A percentile compares a stretch with the other conserved stretches of the same genome.
Conservation (phyloP, 805 yeast genomes). For the Saccharomycopsis schoenii region DNA sequence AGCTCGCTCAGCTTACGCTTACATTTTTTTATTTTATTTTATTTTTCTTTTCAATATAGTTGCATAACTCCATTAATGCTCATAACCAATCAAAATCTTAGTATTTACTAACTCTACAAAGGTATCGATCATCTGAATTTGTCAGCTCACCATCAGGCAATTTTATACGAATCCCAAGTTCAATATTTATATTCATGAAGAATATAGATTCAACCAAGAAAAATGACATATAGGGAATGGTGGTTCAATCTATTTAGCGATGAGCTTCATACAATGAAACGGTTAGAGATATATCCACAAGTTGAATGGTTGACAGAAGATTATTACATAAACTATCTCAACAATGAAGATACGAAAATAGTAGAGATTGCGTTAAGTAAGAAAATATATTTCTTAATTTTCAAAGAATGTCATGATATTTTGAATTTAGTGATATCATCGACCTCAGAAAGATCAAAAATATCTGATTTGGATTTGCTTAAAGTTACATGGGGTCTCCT, state of each 20-base stretch:
- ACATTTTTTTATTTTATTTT: neutral
- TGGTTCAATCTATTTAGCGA: neutral
- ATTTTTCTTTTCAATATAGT: neutral
- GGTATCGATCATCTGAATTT: neutral
- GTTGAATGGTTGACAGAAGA: neutral
- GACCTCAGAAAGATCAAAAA: neutral
- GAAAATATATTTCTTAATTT: neutral
- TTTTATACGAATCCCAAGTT: too few relatives aligned
- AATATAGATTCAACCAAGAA: neutral
- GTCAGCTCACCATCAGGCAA: neutral
- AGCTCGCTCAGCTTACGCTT: too few relatives aligned
- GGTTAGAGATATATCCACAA: neutral
- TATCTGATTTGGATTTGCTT: neutral
- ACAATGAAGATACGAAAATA: neutral
- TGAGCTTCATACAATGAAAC: neutral
- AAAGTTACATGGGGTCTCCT: conserved; percentile 22
- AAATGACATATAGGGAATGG: neutral
- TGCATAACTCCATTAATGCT: neutral
- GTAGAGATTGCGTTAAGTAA: conserved; percentile 5
- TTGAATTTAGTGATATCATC: neutral
- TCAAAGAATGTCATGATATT: conserved; percentile 7
- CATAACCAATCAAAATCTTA: neutral
- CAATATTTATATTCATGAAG: too few relatives aligned
- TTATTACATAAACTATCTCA: neutral
- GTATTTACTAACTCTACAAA: neutral